These are phyloP conservation scores for Fagopyrum esculentum DNA, from an alignment of 148 eudicot genomes.

Conservation along the genomic window DNA sequence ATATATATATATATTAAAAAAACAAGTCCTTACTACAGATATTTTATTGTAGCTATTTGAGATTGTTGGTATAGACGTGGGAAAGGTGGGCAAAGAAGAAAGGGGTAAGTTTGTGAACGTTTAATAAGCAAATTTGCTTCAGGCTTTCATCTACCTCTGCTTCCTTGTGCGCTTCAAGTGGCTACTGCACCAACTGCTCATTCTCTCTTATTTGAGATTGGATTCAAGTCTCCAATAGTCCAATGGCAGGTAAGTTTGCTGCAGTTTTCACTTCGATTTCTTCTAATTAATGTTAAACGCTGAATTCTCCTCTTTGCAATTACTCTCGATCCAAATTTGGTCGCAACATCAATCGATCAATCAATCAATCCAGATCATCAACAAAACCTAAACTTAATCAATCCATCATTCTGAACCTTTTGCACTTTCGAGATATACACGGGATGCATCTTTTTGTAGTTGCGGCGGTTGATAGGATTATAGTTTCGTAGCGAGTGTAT, in stretches of 20 bases:
- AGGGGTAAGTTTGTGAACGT: constrained; percentile 4
- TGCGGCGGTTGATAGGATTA: not conserved
- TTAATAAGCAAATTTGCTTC: constrained; percentile 4
- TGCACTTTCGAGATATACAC: not conserved
- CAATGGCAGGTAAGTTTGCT: not conserved
- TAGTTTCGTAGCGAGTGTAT: not conserved
- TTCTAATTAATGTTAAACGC: not conserved
- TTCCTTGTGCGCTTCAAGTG: not conserved
- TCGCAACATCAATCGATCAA: not conserved
- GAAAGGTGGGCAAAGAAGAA: constrained; percentile 8
- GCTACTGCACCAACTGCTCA: not conserved
- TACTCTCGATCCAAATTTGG: not conserved
- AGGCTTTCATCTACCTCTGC: not conserved
- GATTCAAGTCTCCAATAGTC: not conserved
- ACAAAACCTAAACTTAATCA: no score
- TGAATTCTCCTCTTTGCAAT: not conserved
- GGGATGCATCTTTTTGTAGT: not conserved
- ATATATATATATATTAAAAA: no score
- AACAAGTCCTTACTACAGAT: no score
- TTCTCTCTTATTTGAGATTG: not conserved
- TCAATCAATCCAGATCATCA: not conserved
- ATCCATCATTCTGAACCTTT: not conserved
- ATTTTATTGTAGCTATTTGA: no score
- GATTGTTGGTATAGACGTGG: constrained; percentile 1
- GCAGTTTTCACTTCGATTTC: not conserved